Percentiles rank a stretch among this genome's conserved stretches.
These are phyloP conservation scores for Corymbia citriodora DNA, from an alignment of 441 rosid species.

Conservation along the genomic window DNA sequence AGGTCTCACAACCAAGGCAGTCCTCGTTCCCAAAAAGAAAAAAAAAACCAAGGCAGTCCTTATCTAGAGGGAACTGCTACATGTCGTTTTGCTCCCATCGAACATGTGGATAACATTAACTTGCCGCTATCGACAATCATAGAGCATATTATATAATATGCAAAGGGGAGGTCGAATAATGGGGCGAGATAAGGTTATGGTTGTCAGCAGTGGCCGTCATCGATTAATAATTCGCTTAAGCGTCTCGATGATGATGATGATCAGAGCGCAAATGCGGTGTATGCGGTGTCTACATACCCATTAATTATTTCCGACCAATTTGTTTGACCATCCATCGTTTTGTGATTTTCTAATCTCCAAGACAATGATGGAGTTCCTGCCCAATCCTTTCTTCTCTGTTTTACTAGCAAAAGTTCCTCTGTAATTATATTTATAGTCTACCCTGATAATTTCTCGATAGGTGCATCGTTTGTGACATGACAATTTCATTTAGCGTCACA, in stretches of 20 bases:
- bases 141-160: not conserved
- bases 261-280: not conserved
- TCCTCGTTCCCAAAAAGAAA: not conserved
- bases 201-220: not conserved
- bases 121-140: not conserved
- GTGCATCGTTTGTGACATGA: too few relatives aligned
- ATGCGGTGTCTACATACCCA: not conserved
- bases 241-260: not conserved
- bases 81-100: not conserved
- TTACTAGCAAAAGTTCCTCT: not conserved
- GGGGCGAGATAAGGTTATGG: not conserved
- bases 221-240: not conserved
- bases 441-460: not conserved
- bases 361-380: not conserved
- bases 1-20: not conserved
- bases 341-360: not conserved
- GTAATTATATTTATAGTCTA: not conserved
- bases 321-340: not conserved
- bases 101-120: not conserved
- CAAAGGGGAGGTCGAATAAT: not conserved
- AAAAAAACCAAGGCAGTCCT: not conserved
- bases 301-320: not conserved
- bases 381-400: not conserved
- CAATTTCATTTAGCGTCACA: not conserved
- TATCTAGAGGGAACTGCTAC: not conserved